Percentiles rank a stretch among this genome's conserved stretches.
Evolutionary conservation across 2,329 filamentous ascomycete species (phyloP).

Genomic region (Aspergillus sp.): DNA sequence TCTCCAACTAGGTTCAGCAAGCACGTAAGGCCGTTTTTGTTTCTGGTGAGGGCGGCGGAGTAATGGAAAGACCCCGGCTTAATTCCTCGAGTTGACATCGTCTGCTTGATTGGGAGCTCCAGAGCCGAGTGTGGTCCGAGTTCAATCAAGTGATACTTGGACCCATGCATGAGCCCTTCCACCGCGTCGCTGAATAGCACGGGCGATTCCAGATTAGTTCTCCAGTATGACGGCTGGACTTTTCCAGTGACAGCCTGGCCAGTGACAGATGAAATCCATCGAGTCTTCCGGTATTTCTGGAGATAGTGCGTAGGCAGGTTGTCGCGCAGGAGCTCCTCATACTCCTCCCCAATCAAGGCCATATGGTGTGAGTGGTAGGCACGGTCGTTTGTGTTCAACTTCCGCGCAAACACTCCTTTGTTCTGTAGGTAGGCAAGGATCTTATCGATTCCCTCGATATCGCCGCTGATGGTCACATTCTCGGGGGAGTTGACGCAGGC

Average conservation of each 20-base stretch:
- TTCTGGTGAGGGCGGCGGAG: neutral
- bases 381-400: conserved; percentile 39
- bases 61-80: neutral
- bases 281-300: neutral
- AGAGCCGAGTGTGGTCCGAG: neutral
- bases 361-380: conserved; percentile 50
- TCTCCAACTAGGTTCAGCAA: neutral
- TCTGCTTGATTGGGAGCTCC: neutral
- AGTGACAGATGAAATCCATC: neutral
- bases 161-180: accelerated
- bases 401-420: conserved; percentile 36
- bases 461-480: conserved; percentile 48
- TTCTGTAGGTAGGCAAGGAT: conserved; percentile 25
- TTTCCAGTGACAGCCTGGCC: no score
- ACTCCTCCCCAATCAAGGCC: conserved; percentile 17
- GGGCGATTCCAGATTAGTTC: neutral
- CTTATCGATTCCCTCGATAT: conserved; percentile 36
- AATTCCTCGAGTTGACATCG: accelerated
- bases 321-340: neutral
- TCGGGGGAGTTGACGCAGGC: conserved; percentile 42
- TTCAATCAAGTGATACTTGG: neutral
- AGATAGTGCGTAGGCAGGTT: neutral
- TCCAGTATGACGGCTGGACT: neutral
- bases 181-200: neutral
- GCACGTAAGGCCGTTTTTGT: neutral